Evolutionary conservation across 306 rosid species (phyloP).

Genomic region (Cucumis cinereus): DNA sequence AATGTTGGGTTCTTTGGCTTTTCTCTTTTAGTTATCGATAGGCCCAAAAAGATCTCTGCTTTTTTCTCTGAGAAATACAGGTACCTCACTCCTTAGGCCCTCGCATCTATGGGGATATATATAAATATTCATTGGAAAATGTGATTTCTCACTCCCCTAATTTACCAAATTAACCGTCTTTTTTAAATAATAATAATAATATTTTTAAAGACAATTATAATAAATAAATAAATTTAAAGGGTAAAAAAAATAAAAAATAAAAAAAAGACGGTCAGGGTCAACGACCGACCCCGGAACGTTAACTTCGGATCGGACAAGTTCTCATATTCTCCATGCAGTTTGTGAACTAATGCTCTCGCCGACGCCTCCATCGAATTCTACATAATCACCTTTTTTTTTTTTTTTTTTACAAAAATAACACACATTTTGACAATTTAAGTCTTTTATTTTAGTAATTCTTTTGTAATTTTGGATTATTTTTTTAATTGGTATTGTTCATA

Average conservation of each 20-base stretch:
- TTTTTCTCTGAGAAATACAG: conserved; percentile 15
- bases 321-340: conserved; percentile 7
- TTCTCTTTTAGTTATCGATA: conserved; percentile 4
- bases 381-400: background rate
- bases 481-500: too few relatives aligned
- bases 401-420: too few relatives aligned
- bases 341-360: background rate
- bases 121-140: conserved; percentile 16
- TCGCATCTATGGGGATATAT: conserved; percentile 15
- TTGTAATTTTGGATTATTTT: too few relatives aligned
- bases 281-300: conserved; percentile 12
- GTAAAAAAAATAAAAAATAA: background rate
- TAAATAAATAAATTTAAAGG: too few relatives aligned
- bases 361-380: background rate
- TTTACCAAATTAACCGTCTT: conserved; percentile 21
- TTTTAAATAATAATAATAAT: too few relatives aligned
- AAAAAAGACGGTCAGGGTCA: conserved; percentile 28
- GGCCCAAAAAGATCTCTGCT: conserved; percentile 23
- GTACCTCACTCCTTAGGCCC: background rate
- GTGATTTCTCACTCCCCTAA: background rate
- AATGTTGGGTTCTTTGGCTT: background rate
- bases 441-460: too few relatives aligned
- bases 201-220: too few relatives aligned
- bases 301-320: conserved; percentile 5
- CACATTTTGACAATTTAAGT: too few relatives aligned